Evolutionary conservation across 208 protist genomes (phyloP), one percentile per base, ranked within the genome.

Genomic region (Crithidia bombi): DNA sequence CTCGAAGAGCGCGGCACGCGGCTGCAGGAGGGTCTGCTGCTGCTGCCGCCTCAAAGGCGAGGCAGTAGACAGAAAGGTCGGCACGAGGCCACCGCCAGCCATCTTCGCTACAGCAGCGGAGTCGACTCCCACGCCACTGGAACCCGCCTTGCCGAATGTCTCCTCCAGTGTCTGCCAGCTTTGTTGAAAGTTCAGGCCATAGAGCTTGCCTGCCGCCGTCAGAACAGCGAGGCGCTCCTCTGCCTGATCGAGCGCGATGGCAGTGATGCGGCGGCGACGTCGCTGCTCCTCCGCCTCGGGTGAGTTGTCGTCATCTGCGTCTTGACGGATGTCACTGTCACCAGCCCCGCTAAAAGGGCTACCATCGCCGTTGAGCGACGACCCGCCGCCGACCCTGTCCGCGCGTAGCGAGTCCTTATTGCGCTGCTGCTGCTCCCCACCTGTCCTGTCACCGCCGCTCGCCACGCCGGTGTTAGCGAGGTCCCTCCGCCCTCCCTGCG

Each of bases 161-260:
- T 65, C 55, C 63, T 76, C 70, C 44, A 35, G 62, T 38, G 30
- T 69, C 61, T 56, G 19, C 84, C 83, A 93, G 54, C 82, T 50
- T 32, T 83, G 64, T 39, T 72, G 59, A 65, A 90, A 90, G 64
- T 80, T 69, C 35, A 89, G 62, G 36, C 75, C 84, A 58, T 91
- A 89, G 21, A 96, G 83, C 65, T 82, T 82, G 25, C 90, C 90
- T 5, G 71, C 39, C 36, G 73, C 43, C 14, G 87, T 95, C 14
- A 84, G 75, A 23, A 92, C 70, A 28, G 79, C 90, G 47, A 95
- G 75, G 10, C 70, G 82, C 63, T 90, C 80, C 67, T 92, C 90
- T 12, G 74, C 59, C 55, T 91, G 75, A 67, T 95, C 82, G 47
- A 95, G 77, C 26, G 86, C 82, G 47, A 95, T 33, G 56, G 69